Base-by-base conservation (phyloP, 2,329 filamentous ascomycete species). In the Cladosporium oxysporum region DNA sequence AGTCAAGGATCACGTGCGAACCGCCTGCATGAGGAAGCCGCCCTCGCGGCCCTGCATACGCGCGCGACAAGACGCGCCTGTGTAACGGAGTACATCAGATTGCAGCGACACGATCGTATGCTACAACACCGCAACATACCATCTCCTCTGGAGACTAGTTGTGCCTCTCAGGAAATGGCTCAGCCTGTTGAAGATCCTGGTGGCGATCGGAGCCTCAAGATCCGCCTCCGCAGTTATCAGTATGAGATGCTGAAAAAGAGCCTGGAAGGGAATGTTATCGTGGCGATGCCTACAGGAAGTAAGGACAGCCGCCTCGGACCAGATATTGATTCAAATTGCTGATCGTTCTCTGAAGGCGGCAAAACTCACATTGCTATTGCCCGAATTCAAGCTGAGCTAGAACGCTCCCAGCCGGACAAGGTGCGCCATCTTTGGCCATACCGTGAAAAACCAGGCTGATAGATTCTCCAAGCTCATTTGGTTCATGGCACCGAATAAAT, bases 201-300 rank as follows among this genome's bases (percentile, higher is more conserved):
- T 29, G 50, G 23, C 23, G 50, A 31, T n/a, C 16, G 16, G 26
- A 8, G 28, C 23, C 50, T 29, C 16, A 28, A 18, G 26, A 28
- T 53, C 8, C 44, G 49, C 28, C 73, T 82, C 6, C 79, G 82
- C 12, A 76, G 77, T 1, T 83, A 83, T 67, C 82, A 83, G 74
- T 73, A 78, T 69, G 82, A 84, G 70, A 83, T 83, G 82, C 76
- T 83, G 2, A 76, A 81, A 50, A 76, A 77, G 64, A 81, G 79
- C 69, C 66, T 83, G 37, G 71, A 74, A 52, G 69, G 72, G 21
- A 84, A 84, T 67, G 75, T 82, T 64, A 82, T 83, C 62, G 80
- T 83, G 47, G 80, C 77, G 14, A 82, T 83, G 80, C 80, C 83
- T 61, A 83, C 82, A 2, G 82, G 82, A 31, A 80, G 78, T 66